Base-by-base conservation (phyloP, 2,329 filamentous ascomycete genomes). In the Meredithiella fracta region DNA sequence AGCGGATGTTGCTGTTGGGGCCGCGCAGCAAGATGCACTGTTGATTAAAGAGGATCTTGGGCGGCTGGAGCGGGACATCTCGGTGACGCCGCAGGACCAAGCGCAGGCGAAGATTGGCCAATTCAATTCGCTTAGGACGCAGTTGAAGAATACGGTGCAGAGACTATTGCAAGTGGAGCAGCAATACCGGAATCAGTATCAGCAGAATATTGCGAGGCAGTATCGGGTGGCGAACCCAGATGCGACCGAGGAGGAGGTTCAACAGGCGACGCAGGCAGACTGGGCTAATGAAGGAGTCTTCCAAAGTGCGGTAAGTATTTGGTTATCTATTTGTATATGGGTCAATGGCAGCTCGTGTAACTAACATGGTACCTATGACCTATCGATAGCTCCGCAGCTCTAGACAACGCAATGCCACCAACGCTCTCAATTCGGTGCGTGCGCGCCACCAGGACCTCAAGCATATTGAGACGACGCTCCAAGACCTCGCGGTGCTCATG, bases 381-480 rank as follows among this genome's bases (percentile, higher is more conserved):
- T 17, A 44, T 22, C n/a, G 8, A 26, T 20, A 59, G 57, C 50
- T 59, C 23, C 54, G 55, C 7, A 29, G 55, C 37, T 53, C 54
- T 8, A 53, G 51, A 37, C 44, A 56, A 37, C 53, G 54, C 23
- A 44, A 59, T 44, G 57, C 54, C 9, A 53, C 54, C 25, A 44
- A 25, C 31, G 80, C 88, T 6, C 79, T 91, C 52, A 85, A 85
- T 61, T 83, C 84, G 60, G 86, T 91, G 40, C 83, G 85, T 61
- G 85, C 85, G 38, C 85, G 86, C 56, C 86, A 91, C 73, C 86
- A 85, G 65, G 86, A 91, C 69, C 82, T 91, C 60, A 79, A 86
- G 70, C 80, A 79, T 67, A 91, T 92, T 62, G 85, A 91, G 68
- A 75, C 78, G 65, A 88, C 84, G 4, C 75, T 91, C 61, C 71